Evolutionary conservation across 2,329 filamentous ascomycete species (phyloP), one percentile per base, ranked within the genome.

Genomic region (Nectriaceae sp.): DNA sequence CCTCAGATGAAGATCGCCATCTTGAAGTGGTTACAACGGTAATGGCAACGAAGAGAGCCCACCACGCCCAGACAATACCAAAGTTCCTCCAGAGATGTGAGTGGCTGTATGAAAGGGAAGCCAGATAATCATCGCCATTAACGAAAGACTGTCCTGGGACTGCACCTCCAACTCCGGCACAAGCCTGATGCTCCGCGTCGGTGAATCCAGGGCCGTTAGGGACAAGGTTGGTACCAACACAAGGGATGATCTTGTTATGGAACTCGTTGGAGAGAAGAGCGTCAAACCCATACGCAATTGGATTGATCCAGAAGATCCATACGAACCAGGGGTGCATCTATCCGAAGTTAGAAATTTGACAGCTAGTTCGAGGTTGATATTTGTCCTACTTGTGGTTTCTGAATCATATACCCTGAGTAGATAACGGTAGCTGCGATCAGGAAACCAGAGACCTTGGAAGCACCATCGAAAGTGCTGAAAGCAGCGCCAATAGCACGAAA

Each of bases 221-320:
- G 3, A 83, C 70, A 5, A 84, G 64, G 49, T 79, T 80, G 21
- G 52, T 53, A 3, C 69, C 72, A 3, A 75, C 74, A 48, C 81
- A 84, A 1, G 72, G 67, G 16, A 83, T 75, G 2, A 60, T 71
- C 33, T 86, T 70, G 26, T 69, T 70, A 53, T 87, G 76, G 48
- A 90, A 89, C 62, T 91, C 87, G 57, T 90, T 90, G 0, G 83
- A 74, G 60, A 90, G 74, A 0, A 91, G 65, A 0, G 79, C 79
- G 54, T 89, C 83, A 48, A 89, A 90, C 0, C 76, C 83, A 49
- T 89, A 90, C 0, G 86, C 80, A 3, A 90, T 70, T 0, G 87
- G 87, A 53, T 87, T 77, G 19, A 86, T 77, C 79, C 82, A 85
- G 52, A 77, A 84, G 3, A 86, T 63, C 83, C 83, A 87, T 3